phyloP scores from a whole-genome alignment of 768 basidiomycete genomes.

The Cystoderma amianthinum region DNA sequence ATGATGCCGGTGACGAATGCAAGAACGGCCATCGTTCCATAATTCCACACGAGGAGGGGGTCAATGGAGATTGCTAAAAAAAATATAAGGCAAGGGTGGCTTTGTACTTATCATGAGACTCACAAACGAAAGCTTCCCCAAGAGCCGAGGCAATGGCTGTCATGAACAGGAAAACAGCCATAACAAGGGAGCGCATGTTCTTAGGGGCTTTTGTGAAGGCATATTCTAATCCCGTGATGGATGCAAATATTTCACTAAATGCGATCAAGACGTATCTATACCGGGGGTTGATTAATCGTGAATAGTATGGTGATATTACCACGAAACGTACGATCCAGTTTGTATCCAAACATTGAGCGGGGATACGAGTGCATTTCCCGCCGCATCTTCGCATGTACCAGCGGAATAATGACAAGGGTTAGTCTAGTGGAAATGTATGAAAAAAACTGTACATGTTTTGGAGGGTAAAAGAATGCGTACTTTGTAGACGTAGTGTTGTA shows the following conservation, averaged over 20 bases:
- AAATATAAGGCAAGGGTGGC: constrained; percentile 4
- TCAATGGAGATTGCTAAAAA: constrained; percentile 55
- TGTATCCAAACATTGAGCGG: constrained; percentile 77
- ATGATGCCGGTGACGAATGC: constrained; percentile 42
- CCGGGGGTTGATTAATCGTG: neutral
- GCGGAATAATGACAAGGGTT: constrained; percentile 50
- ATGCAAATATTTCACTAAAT: constrained; percentile 71
- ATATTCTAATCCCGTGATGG: constrained; percentile 80
- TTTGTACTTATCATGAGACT: constrained; percentile 14
- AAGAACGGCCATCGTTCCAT: constrained; percentile 50
- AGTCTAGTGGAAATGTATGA: constrained; percentile 15
- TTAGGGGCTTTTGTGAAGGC: constrained; percentile 84
- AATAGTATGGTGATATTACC: neutral
- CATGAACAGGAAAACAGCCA: constrained; percentile 60
- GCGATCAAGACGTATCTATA: constrained; percentile 59
- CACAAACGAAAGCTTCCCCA: constrained; percentile 68
- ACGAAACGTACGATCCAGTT: constrained; percentile 46
- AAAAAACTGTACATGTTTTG: constrained; percentile 22
- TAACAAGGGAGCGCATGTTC: constrained; percentile 85
- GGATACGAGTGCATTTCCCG: constrained; percentile 37
- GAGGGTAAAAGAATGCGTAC: constrained; percentile 25
- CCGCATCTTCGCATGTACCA: constrained; percentile 38
- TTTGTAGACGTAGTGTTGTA: constrained; percentile 74
- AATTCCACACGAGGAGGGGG: constrained; percentile 74
- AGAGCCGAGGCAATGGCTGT: constrained; percentile 54